These are phyloP conservation scores for Neoboletus magnificus DNA, from an alignment of 768 basidiomycete species.

Conservation along the genomic window DNA sequence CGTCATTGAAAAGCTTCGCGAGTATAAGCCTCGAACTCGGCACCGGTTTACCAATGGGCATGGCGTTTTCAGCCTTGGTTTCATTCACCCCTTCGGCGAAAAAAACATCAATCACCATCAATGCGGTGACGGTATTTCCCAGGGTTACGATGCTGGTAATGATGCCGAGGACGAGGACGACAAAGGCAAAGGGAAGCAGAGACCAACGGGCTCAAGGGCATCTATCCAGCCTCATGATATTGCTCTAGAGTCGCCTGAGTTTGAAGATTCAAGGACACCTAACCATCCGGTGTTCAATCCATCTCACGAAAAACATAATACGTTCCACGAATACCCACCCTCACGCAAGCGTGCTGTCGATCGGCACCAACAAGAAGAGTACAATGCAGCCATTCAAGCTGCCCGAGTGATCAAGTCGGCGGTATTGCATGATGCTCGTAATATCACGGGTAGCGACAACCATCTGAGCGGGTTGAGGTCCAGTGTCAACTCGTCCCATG, in stretches of 20 bases:
- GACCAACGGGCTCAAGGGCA: constrained; percentile 1
- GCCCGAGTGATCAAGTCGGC: constrained; percentile 67
- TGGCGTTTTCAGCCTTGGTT: constrained; percentile 37
- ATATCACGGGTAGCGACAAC: constrained; percentile 52
- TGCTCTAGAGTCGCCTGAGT: constrained; percentile 4
- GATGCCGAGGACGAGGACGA: constrained; percentile 31
- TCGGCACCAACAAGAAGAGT: constrained; percentile 31
- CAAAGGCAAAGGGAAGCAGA: constrained; percentile 32
- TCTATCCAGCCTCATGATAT: constrained; percentile 2
- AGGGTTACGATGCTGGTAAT: constrained; percentile 28
- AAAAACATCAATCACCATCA: constrained; percentile 39
- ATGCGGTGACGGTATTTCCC: constrained; percentile 18
- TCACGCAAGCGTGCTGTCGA: constrained; percentile 17
- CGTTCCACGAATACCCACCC: constrained; percentile 42
- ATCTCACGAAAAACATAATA: constrained; percentile 6
- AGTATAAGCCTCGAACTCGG: constrained; percentile 50
- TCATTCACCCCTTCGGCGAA: constrained; percentile 39
- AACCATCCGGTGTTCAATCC: background rate
- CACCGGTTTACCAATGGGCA: constrained; percentile 40
- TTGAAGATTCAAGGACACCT: constrained; percentile 12
- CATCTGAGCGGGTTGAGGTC: constrained; percentile 44
- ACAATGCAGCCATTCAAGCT: constrained; percentile 48
- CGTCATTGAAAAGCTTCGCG: constrained; percentile 64
- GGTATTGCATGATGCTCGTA: constrained; percentile 72
- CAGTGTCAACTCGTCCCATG: constrained; percentile 53